These are phyloP conservation scores for Rubia yunnanensis DNA, from an alignment of 257 asterid genomes.

Conservation along the genomic window DNA sequence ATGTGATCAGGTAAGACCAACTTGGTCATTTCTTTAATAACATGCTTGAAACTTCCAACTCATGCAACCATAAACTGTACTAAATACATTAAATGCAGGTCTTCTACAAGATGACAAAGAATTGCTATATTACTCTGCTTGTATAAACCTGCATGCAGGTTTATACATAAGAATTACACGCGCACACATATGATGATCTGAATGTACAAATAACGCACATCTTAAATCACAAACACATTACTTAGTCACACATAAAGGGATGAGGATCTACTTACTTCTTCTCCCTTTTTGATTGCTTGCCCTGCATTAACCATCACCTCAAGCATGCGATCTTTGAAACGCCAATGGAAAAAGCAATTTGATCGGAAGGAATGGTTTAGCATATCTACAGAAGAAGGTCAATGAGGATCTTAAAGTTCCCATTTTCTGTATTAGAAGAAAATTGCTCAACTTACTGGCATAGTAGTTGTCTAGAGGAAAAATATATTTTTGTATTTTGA, in stretches of 20 bases:
- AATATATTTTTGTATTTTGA: background rate
- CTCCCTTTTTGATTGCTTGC: constrained; percentile 71
- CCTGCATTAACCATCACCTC: constrained; percentile 99
- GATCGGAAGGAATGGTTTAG: constrained; percentile 91
- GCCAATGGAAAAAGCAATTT: constrained; percentile 97
- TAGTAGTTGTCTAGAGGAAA: background rate
- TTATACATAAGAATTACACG: background rate
- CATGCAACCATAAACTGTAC: background rate
- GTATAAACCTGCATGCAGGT: background rate
- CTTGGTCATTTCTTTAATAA: background rate
- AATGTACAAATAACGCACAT: background rate
- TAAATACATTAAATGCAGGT: background rate
- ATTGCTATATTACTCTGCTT: background rate
- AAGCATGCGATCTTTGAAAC: constrained; percentile 97
- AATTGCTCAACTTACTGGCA: background rate
- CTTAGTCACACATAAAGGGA: background rate
- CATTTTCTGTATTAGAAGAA: background rate
- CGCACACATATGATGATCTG: background rate
- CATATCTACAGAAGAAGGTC: constrained; percentile 57
- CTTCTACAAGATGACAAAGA: background rate
- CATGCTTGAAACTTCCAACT: constrained; percentile 1
- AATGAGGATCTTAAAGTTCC: background rate
- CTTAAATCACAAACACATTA: background rate
- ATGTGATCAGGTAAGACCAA: background rate
- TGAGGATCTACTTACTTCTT: constrained; percentile 72